Evolutionary conservation across 148 eudicot genomes (phyloP).

Genomic region (Rhododendron molle): DNA sequence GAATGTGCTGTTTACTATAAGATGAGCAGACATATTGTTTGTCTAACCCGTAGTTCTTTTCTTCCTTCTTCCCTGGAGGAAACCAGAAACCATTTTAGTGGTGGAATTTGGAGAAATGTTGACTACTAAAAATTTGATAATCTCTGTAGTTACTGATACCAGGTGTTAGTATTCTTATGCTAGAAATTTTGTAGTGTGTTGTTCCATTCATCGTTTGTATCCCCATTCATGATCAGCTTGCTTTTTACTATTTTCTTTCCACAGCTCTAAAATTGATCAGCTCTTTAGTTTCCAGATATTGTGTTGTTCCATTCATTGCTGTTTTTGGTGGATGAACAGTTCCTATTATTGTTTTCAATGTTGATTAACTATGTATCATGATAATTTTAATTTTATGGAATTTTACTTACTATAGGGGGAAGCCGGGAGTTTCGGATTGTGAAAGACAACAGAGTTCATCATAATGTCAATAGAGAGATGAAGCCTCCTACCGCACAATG

Average conservation of each 20-base stretch:
- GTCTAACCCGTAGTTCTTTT: neutral
- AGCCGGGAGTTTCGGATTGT: conserved; percentile 84
- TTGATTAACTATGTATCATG: neutral
- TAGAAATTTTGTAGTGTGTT: neutral
- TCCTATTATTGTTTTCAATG: neutral
- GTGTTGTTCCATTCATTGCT: neutral
- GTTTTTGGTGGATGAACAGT: neutral
- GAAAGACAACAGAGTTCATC: conserved; percentile 75
- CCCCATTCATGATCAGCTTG: neutral
- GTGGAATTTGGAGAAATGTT: neutral
- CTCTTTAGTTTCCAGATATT: neutral
- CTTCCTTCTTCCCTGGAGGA: neutral
- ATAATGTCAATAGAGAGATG: conserved; percentile 36
- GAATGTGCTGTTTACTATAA: neutral
- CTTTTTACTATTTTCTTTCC: neutral
- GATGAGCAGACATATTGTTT: neutral
- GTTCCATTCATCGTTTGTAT: neutral
- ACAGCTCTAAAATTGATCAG: neutral
- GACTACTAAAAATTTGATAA: neutral
- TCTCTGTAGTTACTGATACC: neutral
- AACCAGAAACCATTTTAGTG: neutral
- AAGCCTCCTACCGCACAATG: conserved; percentile 31
- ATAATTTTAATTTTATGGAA: neutral
- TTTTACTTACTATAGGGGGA: conserved; percentile 36
- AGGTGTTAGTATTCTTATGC: neutral